Percentiles rank a stretch among this genome's conserved stretches.
Evolutionary conservation across 2,329 filamentous ascomycete species (phyloP).

Genomic region (Cladosporium sp.): DNA sequence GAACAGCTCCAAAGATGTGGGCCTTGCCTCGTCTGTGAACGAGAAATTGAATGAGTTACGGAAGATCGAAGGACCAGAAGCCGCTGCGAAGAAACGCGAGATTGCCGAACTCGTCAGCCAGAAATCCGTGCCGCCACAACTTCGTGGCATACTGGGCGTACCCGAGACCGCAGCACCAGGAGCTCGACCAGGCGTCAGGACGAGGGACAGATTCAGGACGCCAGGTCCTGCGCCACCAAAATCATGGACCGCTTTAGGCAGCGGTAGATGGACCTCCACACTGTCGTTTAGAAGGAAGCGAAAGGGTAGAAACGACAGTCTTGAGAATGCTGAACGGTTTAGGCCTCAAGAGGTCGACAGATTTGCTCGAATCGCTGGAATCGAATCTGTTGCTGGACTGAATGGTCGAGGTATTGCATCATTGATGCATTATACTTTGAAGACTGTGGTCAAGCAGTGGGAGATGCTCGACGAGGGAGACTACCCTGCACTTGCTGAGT

Average conservation of each 20-base stretch:
- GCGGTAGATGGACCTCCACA: slow-evolving; percentile 2
- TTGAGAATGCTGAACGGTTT: slow-evolving; percentile 19
- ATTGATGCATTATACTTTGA: slow-evolving; percentile 50
- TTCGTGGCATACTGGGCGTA: slow-evolving; percentile 42
- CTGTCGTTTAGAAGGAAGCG: slow-evolving; percentile 16
- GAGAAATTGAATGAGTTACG: slow-evolving; percentile 45
- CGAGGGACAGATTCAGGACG: slow-evolving; percentile 30
- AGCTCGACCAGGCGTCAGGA: slow-evolving; percentile 38
- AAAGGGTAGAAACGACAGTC: slow-evolving; percentile 12
- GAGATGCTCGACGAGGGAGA: slow-evolving; percentile 54
- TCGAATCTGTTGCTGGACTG: slow-evolving; percentile 6
- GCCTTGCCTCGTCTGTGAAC: slow-evolving; percentile 37
- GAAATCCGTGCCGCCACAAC: slow-evolving; percentile 41
- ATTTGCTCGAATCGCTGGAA: slow-evolving; percentile 22
- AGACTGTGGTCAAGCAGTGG: slow-evolving; percentile 55
- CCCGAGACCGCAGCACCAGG: slow-evolving; percentile 43
- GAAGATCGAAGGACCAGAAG: slow-evolving; percentile 37
- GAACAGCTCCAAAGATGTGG: slow-evolving; percentile 19
- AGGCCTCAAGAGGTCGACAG: slow-evolving; percentile 23
- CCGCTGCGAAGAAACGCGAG: slow-evolving; percentile 37
- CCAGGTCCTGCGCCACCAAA: slow-evolving; percentile 44
- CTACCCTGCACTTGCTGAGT: slow-evolving; percentile 48
- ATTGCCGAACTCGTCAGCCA: slow-evolving; percentile 39
- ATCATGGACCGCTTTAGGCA: slow-evolving; percentile 29
- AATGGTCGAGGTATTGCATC: slow-evolving; percentile 14